Percentiles rank a stretch among this genome's conserved stretches.
Evolutionary conservation across 208 protist species (phyloP).

Genomic region (Crithidia brevicula): DNA sequence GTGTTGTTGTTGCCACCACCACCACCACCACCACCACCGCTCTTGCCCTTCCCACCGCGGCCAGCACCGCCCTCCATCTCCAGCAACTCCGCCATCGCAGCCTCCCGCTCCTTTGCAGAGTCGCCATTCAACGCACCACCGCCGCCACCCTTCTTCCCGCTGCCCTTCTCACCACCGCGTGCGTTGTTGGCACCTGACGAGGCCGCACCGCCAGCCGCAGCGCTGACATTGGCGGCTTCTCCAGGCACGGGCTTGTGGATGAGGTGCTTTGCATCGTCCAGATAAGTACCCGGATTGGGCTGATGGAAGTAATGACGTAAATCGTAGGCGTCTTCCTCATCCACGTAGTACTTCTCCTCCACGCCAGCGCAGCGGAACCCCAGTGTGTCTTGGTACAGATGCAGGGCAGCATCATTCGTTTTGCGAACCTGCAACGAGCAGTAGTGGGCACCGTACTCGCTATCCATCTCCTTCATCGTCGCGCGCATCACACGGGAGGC

Average conservation of each 20-base stretch:
- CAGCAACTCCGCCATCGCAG: conserved; percentile 61
- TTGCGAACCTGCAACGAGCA: conserved; percentile 98
- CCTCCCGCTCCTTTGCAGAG: conserved; percentile 40
- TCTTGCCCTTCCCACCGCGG: conserved; percentile 38
- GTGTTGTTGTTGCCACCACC: too few relatives aligned
- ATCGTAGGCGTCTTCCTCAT: conserved; percentile 98
- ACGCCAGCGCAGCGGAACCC: conserved; percentile 95
- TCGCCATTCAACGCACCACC: conserved; percentile 26
- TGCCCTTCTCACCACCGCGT: conserved; percentile 32
- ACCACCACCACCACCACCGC: too few relatives aligned
- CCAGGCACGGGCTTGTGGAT: conserved; percentile 50
- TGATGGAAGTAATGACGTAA: conserved; percentile 86
- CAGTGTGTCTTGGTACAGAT: conserved; percentile 98
- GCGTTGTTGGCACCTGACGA: background rate
- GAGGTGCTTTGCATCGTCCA: conserved; percentile 62
- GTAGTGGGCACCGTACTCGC: conserved; percentile 96
- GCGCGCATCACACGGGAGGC: conserved; percentile 97
- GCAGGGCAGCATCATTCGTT: conserved; percentile 97
- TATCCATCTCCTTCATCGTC: conserved; percentile 87
- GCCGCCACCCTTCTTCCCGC: conserved; percentile 10
- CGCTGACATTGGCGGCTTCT: conserved; percentile 1
- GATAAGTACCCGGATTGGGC: conserved; percentile 64
- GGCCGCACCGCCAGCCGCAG: background rate
- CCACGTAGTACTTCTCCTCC: conserved; percentile 98
- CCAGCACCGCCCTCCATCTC: conserved; percentile 40